Conservation (phyloP, 345 rosid genomes). For the Salix koriyanagi region DNA sequence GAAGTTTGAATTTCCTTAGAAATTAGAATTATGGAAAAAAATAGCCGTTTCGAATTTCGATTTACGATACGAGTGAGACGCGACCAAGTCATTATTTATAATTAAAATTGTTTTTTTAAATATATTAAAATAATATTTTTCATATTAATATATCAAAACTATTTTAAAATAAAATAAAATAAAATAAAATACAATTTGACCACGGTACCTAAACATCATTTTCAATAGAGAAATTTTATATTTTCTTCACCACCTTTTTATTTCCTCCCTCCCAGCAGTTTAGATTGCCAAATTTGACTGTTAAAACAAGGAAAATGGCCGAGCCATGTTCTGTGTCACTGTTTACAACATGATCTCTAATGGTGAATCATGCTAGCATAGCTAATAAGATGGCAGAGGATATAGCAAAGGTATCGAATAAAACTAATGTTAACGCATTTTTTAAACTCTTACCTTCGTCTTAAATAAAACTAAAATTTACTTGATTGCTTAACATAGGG, state of each 20-base stretch:
- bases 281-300: not conserved
- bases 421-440: not conserved
- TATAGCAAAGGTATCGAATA: not conserved
- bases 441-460: not conserved
- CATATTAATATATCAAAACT: too few species aligned
- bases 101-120: too few species aligned
- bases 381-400: not conserved
- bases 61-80: not conserved
- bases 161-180: too few species aligned
- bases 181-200: too few species aligned
- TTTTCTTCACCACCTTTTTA: not conserved
- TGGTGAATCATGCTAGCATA: not conserved
- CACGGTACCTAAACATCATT: too few species aligned
- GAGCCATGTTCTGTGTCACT: not conserved
- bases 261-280: not conserved
- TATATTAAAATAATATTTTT: too few species aligned
- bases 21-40: not conserved
- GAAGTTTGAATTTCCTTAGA: not conserved
- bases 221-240: too few species aligned
- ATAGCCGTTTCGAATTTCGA: constrained; percentile 20
- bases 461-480: too few species aligned
- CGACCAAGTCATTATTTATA: too few species aligned
- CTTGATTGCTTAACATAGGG: not conserved
- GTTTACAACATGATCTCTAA: not conserved
- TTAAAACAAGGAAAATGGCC: not conserved